phyloP scores from a whole-genome alignment of 2,329 filamentous ascomycete genomes.

The Onygenales sp. region DNA sequence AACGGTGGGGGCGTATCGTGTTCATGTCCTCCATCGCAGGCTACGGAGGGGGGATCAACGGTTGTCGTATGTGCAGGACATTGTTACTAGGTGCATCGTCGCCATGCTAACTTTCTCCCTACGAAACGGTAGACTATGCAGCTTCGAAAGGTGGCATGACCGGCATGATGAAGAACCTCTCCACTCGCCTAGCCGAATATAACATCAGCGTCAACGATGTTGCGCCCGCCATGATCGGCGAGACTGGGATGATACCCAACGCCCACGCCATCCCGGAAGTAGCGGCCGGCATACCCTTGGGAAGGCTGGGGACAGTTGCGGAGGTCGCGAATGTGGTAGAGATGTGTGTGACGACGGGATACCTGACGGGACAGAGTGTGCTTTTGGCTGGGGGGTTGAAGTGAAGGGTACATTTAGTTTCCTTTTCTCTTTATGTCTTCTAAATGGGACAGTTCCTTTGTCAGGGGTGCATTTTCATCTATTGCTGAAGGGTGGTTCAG shows the following conservation, averaged over 20 bases:
- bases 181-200: conserved; percentile 47
- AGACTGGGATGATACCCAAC: conserved; percentile 54
- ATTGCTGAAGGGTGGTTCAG: too few relatives aligned
- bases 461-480: too few relatives aligned
- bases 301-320: conserved; percentile 47
- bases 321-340: conserved; percentile 53
- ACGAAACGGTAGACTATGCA: conserved; percentile 34
- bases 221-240: conserved; percentile 59
- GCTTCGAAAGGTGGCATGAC: conserved; percentile 54
- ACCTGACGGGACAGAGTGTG: conserved; percentile 49
- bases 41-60: conserved; percentile 55
- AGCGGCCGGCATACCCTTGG: conserved; percentile 50
- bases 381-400: conserved; percentile 45
- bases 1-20: conserved; percentile 54
- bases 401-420: conserved; percentile 16
- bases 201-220: conserved; percentile 60
- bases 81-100: too few relatives aligned
- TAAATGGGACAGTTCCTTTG: too few relatives aligned
- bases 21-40: conserved; percentile 56
- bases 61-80: conserved; percentile 35
- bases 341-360: conserved; percentile 53
- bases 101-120: neutral
- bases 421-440: neutral
- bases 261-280: conserved; percentile 50
- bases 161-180: conserved; percentile 57